Evolutionary conservation across 208 protist genomes (phyloP).

Genomic region (Endotrypanum monterogeii): DNA sequence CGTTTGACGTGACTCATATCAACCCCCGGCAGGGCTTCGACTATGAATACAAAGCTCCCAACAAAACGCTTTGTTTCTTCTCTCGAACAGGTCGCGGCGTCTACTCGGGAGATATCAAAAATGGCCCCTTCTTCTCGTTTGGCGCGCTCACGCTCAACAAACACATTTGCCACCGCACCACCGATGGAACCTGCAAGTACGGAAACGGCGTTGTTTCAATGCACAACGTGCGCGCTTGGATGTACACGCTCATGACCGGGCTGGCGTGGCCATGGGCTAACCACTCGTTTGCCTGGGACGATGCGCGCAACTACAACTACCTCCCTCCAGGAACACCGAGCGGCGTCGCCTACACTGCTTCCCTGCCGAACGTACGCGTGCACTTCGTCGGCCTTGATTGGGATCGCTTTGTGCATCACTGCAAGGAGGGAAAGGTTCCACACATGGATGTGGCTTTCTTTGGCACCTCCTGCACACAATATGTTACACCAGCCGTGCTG

Average conservation of each 20-base stretch:
- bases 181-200: conserved; percentile 90
- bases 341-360: conserved; percentile 46
- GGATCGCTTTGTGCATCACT: conserved; percentile 60
- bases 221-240: conserved; percentile 90
- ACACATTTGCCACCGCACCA: conserved; percentile 64
- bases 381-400: conserved; percentile 85
- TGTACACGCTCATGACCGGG: conserved; percentile 87
- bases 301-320: conserved; percentile 80
- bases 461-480: conserved; percentile 75
- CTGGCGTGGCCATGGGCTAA: conserved; percentile 83
- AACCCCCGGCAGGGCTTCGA: conserved; percentile 81
- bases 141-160: conserved; percentile 76
- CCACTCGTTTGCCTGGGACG: conserved; percentile 90
- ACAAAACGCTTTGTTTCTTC: conserved; percentile 91
- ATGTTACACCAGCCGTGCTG: conserved; percentile 61
- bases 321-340: conserved; percentile 74
- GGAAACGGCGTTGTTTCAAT: conserved; percentile 87
- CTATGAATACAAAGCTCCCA: conserved; percentile 79
- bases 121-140: conserved; percentile 84
- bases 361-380: conserved; percentile 63
- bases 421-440: conserved; percentile 29
- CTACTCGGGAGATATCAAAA: conserved; percentile 87
- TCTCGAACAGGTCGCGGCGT: conserved; percentile 59
- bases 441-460: conserved; percentile 83
- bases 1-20: conserved; percentile 86